These are phyloP conservation scores for Ogataea nakhonphanomensis DNA, from an alignment of 805 yeast species.

Conservation along the genomic window DNA sequence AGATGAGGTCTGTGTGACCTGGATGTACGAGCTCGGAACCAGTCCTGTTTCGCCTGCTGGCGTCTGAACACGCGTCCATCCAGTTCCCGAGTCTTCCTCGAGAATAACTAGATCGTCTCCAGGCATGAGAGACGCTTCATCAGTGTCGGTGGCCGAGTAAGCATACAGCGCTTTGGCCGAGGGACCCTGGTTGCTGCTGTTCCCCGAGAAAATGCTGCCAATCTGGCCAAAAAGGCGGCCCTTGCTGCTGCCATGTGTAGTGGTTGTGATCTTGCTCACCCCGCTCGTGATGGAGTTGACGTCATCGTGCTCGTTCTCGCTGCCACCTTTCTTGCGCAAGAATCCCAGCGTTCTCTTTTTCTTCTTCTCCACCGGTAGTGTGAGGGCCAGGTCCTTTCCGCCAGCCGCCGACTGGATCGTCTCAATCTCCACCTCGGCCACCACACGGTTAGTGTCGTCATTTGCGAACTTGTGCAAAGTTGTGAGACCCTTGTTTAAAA, in stretches of 20 bases:
- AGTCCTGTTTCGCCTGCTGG: constrained; percentile 55
- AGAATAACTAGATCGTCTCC: constrained; percentile 62
- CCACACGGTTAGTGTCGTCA: constrained; percentile 71
- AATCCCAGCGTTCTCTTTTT: constrained; percentile 56
- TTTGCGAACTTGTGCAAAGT: constrained; percentile 60
- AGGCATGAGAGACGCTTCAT: constrained; percentile 60
- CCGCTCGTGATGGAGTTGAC: constrained; percentile 28
- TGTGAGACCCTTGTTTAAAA: constrained; percentile 49
- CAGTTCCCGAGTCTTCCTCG: constrained; percentile 80
- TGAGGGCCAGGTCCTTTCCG: constrained; percentile 63
- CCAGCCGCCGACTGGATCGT: constrained; percentile 83
- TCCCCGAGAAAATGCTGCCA: constrained; percentile 17
- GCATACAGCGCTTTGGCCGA: constrained; percentile 53
- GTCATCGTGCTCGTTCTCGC: constrained; percentile 22
- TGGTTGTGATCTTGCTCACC: constrained; percentile 27
- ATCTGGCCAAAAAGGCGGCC: constrained; percentile 27
- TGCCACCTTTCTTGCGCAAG: constrained; percentile 21
- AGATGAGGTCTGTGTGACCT: constrained; percentile 32
- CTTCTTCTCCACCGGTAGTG: constrained; percentile 47
- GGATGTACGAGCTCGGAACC: constrained; percentile 81
- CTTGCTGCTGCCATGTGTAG: constrained; percentile 21
- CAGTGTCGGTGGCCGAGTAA: constrained; percentile 67
- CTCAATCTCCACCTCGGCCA: constrained; percentile 83
- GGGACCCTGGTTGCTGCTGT: constrained; percentile 6
- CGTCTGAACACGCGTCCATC: constrained; percentile 78